Base-by-base conservation (phyloP, 2,329 filamentous ascomycete species). In the Fusarium verrucosum region DNA sequence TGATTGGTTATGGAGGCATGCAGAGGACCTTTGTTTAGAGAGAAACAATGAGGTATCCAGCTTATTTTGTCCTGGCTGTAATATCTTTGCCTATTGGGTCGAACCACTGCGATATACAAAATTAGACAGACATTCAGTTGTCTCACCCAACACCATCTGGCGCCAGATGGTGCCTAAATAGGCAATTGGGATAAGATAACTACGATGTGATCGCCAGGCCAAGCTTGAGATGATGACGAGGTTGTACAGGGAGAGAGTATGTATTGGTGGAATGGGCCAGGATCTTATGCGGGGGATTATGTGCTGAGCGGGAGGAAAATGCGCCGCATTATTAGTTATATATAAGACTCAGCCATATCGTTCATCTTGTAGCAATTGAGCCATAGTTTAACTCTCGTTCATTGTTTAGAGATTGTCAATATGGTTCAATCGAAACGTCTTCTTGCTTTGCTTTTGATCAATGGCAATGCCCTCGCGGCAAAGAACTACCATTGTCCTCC, bases 401-500 rank as follows among this genome's bases (percentile, higher is more conserved):
- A 17, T 9, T 11, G 14, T 25, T 36, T 23, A n/a, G 16, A 23
- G 9, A n/a, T 26, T 13, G n/a, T 10, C 19, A 52, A 11, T 20
- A 60, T 52, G 45, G 32, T 52, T 14, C 5, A n/a, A 14, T 9
- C 14, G 20, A 32, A 45, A 7, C 8, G 10, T 35, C 16, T 58
- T 7, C 3, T 44, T 32, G 5, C 49, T 14, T 16, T 53, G 9
- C 17, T 46, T 25, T 43, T 50, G 13, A 13, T 58, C 35, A 40
- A 19, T 22, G 10, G 37, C 37, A 13, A 57, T 50, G 55, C 14
- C 10, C 20, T 58, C 10, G 43, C 55, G 45, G 54, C 54, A 33
- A 60, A 60, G 30, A 58, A 51, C 10, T 22, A 58, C 10, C 57
- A 60, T 16, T 60, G 57, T 4, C 57, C 57, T 13, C 54, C 54